Conservation (phyloP, 352 stramenopile species). For the Phytophthora citricola region DNA sequence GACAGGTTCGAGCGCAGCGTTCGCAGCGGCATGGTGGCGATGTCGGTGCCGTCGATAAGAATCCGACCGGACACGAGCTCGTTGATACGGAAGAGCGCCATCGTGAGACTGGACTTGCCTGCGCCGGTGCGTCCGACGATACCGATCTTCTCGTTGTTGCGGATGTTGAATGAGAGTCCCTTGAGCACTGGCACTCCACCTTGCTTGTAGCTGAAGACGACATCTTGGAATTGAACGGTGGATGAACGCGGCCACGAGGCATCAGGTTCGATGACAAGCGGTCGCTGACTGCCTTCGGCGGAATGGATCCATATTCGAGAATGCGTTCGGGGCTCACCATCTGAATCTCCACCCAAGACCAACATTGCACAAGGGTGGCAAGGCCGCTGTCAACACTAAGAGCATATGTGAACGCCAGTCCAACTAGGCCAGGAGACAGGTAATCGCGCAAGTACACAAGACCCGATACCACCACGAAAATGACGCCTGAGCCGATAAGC, state of each 20-base stretch:
- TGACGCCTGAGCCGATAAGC: constrained; percentile 49
- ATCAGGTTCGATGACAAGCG: constrained; percentile 26
- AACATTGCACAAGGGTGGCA: constrained; percentile 67
- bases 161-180: too few species aligned
- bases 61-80: constrained; percentile 67
- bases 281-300: constrained; percentile 30
- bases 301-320: constrained; percentile 43
- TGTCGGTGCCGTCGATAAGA: constrained; percentile 52
- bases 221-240: constrained; percentile 82
- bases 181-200: constrained; percentile 21
- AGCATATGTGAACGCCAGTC: constrained; percentile 89
- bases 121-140: constrained; percentile 89
- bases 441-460: constrained; percentile 39
- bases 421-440: constrained; percentile 73
- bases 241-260: constrained; percentile 75
- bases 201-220: constrained; percentile 83
- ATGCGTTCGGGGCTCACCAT: constrained; percentile 74
- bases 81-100: constrained; percentile 89
- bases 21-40: constrained; percentile 38
- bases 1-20: constrained; percentile 41
- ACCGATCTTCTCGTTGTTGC: too few species aligned
- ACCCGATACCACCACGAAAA: constrained; percentile 47
- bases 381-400: constrained; percentile 84
- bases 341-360: constrained; percentile 48
- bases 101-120: constrained; percentile 87